These are phyloP conservation scores for Aspergillus baeticus DNA, from an alignment of 495 filamentous ascomycete genomes.

Conservation along the genomic window DNA sequence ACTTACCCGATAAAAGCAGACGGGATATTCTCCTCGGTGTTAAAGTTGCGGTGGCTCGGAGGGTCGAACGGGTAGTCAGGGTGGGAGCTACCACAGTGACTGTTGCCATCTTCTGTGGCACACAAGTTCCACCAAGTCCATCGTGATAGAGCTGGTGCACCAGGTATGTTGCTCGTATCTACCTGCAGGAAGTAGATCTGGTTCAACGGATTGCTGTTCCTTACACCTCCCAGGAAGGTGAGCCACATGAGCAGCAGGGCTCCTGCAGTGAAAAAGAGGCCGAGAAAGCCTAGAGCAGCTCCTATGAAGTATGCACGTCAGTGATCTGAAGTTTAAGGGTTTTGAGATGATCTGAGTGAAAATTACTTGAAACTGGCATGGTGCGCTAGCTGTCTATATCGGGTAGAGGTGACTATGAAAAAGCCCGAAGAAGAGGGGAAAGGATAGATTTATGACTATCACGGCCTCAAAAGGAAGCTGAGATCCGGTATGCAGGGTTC, in stretches of 20 bases:
- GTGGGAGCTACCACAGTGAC: slow-evolving; percentile 52
- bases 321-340: not conserved
- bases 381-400: slow-evolving; percentile 8
- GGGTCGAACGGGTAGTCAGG: slow-evolving; percentile 68
- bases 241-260: slow-evolving; percentile 78
- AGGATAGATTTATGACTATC: not conserved
- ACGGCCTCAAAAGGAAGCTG: slow-evolving; percentile 9
- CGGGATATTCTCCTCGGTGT: slow-evolving; percentile 56
- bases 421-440: not conserved
- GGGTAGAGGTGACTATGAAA: not conserved
- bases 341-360: not conserved
- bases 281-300: slow-evolving; percentile 53
- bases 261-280: slow-evolving; percentile 73
- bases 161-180: slow-evolving; percentile 66
- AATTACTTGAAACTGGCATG: slow-evolving; percentile 40
- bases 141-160: slow-evolving; percentile 62
- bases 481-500: not conserved
- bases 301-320: slow-evolving; percentile 28
- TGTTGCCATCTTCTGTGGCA: slow-evolving; percentile 51
- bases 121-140: slow-evolving; percentile 91
- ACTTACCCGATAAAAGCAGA: slow-evolving; percentile 53
- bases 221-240: slow-evolving; percentile 69
- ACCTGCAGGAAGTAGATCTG: slow-evolving; percentile 81
- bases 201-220: slow-evolving; percentile 59
- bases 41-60: slow-evolving; percentile 55